These are phyloP conservation scores for Jamesozyma rosinii DNA, from an alignment of 805 yeast genomes.

Conservation along the genomic window DNA sequence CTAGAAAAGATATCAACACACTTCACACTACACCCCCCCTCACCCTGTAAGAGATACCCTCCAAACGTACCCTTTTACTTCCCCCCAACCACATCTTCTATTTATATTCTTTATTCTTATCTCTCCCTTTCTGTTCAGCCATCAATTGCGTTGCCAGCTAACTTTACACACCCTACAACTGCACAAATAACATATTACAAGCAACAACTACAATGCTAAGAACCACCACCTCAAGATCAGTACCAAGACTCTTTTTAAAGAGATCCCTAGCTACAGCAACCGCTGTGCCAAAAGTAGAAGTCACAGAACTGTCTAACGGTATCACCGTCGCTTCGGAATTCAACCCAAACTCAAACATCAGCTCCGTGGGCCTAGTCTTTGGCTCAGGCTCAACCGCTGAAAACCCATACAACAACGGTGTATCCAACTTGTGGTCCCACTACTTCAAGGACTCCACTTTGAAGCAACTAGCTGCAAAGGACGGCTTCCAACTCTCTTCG, in stretches of 20 bases:
- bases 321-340: slow-evolving; percentile 62
- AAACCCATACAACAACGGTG: slow-evolving; percentile 76
- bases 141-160: no score
- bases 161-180: no score
- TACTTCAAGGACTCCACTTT: slow-evolving; percentile 32
- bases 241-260: slow-evolving; percentile 1
- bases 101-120: no score
- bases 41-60: no score
- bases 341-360: slow-evolving; percentile 39
- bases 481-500: slow-evolving; percentile 51
- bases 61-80: no score
- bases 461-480: slow-evolving; percentile 29
- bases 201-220: slow-evolving; percentile 11
- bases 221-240: slow-evolving; percentile 12
- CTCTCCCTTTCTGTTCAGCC: no score
- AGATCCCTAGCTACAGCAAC: slow-evolving; percentile 4
- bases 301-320: slow-evolving; percentile 68
- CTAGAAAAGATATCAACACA: no score
- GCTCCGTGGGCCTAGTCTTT: slow-evolving; percentile 60
- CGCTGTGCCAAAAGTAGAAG: slow-evolving; percentile 50
- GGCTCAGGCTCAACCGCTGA: slow-evolving; percentile 77
- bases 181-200: no score
- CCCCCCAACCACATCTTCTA: no score
- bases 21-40: no score
- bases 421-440: slow-evolving; percentile 53